phyloP scores from a whole-genome alignment of 768 basidiomycete species.

The Epithele typhae region DNA sequence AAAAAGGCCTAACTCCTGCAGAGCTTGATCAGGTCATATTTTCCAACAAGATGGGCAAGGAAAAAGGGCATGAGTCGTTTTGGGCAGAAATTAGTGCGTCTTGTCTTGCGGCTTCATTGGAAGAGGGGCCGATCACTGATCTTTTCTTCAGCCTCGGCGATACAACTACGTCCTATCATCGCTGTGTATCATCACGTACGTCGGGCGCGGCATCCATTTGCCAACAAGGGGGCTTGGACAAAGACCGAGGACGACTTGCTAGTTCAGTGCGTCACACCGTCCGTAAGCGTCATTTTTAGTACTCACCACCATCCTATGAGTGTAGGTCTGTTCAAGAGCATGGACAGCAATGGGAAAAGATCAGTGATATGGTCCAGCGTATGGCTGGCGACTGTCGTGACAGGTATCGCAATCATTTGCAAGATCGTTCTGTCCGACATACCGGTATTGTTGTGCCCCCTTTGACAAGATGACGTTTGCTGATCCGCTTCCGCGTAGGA shows the following conservation, averaged over 20 bases:
- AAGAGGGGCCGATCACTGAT: neutral
- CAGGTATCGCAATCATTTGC: conserved; percentile 79
- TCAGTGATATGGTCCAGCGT: conserved; percentile 65
- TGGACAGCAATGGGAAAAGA: conserved; percentile 80
- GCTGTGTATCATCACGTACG: conserved; percentile 83
- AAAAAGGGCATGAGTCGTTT: conserved; percentile 61
- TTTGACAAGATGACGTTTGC: neutral
- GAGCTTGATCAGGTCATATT: conserved; percentile 65
- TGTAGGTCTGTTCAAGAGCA: conserved; percentile 61
- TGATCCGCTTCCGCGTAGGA: conserved; percentile 32
- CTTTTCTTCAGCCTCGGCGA: conserved; percentile 60
- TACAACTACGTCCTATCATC: conserved; percentile 74
- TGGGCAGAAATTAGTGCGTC: conserved; percentile 77
- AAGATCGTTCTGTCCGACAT: conserved; percentile 58
- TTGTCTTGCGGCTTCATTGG: neutral
- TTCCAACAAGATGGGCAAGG: conserved; percentile 54
- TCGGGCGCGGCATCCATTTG: conserved; percentile 63
- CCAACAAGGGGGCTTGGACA: conserved; percentile 68
- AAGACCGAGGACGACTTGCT: conserved; percentile 60
- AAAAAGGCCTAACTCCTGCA: conserved; percentile 47
- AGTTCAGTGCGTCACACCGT: conserved; percentile 43
- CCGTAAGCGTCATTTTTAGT: too few species aligned
- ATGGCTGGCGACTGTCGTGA: conserved; percentile 82
- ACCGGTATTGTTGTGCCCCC: conserved; percentile 36
- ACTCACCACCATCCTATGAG: neutral